Percentiles rank a stretch among this genome's conserved stretches.
Evolutionary conservation across 2,329 filamentous ascomycete species (phyloP).

Genomic region (Botrytis hyacinthi): DNA sequence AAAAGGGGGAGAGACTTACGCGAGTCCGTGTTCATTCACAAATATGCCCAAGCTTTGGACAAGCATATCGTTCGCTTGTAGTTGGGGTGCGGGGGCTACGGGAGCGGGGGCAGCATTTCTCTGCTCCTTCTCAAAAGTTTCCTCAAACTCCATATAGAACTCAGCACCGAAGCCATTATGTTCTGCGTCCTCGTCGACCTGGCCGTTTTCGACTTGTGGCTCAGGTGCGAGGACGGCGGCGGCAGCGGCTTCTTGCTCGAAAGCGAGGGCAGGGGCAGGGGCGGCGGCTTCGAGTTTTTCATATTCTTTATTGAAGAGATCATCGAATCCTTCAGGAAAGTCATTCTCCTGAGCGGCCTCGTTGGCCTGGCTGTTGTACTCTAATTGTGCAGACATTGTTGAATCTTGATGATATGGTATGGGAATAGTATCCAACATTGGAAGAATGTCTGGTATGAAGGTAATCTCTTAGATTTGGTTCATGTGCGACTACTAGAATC

Average conservation of each 20-base stretch:
- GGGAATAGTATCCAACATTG: background rate
- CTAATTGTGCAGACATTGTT: background rate
- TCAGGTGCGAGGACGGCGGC: background rate
- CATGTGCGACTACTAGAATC: background rate
- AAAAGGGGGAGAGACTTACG: background rate
- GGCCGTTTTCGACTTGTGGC: background rate
- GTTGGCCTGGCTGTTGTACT: background rate
- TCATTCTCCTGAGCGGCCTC: background rate
- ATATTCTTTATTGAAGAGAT: background rate
- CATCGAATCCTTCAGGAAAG: fast-evolving
- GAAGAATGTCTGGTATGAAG: background rate
- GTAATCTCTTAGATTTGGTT: background rate
- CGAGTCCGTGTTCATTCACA: fast-evolving
- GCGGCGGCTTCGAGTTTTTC: background rate
- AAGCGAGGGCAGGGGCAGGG: too few species aligned
- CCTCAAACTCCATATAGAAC: too few species aligned
- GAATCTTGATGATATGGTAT: background rate
- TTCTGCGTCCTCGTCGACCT: background rate
- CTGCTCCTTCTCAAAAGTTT: too few species aligned
- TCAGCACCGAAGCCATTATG: too few species aligned
- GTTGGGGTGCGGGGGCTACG: too few species aligned
- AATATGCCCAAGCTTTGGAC: fast-evolving
- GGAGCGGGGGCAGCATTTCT: too few species aligned
- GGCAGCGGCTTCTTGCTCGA: too few species aligned
- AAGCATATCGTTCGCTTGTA: fast-evolving